Conservation (phyloP, 73 alveolate species). For the Effrenium voratum region DNA sequence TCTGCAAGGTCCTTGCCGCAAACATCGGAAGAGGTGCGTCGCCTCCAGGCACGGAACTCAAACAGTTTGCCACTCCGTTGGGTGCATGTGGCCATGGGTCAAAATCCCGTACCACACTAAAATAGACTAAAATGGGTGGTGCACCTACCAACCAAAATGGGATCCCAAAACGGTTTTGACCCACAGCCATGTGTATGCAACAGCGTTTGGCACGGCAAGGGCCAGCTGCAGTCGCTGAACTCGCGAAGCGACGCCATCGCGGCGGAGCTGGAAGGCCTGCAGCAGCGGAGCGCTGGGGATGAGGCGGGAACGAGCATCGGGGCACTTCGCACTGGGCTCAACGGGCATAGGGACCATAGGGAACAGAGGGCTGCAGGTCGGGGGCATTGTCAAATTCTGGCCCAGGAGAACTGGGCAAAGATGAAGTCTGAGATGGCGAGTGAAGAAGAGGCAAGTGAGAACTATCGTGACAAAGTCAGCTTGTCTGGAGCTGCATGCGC, state of each 20-base stretch:
- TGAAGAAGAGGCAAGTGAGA: slow-evolving; percentile 54
- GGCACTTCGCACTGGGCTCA: not conserved
- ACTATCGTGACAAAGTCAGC: not conserved
- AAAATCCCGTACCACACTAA: too few species aligned
- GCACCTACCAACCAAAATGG: not conserved
- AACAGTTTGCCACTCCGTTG: too few species aligned
- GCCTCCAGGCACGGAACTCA: too few species aligned
- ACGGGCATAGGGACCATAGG: not conserved
- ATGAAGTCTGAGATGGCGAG: not conserved
- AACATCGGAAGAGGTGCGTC: slow-evolving; percentile 14
- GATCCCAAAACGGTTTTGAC: too few species aligned
- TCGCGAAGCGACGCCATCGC: slow-evolving; percentile 25
- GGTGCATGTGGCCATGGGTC: too few species aligned
- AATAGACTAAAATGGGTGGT: not conserved
- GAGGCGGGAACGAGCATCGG: too few species aligned
- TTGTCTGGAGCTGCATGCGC: not conserved
- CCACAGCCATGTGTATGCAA: not conserved
- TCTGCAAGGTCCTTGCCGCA: slow-evolving; percentile 18
- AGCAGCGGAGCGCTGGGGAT: too few species aligned
- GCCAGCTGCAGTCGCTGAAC: not conserved
- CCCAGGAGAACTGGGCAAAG: slow-evolving; percentile 5
- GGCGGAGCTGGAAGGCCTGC: slow-evolving; percentile 54
- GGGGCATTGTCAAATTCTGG: not conserved
- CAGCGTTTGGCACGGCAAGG: not conserved
- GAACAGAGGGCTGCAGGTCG: too few species aligned